These are phyloP conservation scores for Carex littledalei DNA, from an alignment of 176 grass and related monocot species.

Conservation along the genomic window DNA sequence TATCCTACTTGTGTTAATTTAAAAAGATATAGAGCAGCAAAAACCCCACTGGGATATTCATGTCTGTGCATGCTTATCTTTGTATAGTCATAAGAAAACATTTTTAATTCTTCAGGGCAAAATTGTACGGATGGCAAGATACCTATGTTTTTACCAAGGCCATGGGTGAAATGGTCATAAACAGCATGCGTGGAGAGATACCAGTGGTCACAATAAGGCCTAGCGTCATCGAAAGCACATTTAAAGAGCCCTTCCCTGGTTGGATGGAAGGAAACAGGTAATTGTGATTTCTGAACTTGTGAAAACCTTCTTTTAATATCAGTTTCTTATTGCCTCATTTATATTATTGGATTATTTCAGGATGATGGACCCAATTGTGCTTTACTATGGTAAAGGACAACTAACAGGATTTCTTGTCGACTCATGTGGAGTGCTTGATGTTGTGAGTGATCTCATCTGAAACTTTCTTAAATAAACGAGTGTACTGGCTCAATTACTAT, in stretches of 20 bases:
- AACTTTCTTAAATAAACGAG: not conserved
- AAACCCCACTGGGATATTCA: not conserved
- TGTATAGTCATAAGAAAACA: not conserved
- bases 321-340: not conserved
- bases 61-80: not conserved
- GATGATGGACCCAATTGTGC: slow-evolving; percentile 95
- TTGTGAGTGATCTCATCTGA: slow-evolving; percentile 40
- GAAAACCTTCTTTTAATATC: not conserved
- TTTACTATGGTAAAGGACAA: slow-evolving; percentile 93
- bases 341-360: slow-evolving; percentile 27
- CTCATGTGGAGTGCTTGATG: slow-evolving; percentile 62
- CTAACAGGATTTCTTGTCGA: slow-evolving; percentile 78
- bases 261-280: slow-evolving; percentile 99
- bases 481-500: not conserved
- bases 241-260: slow-evolving; percentile 79
- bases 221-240: slow-evolving; percentile 82
- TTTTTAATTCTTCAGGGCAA: slow-evolving; percentile 40
- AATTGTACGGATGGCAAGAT: slow-evolving; percentile 85
- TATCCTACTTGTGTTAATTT: not conserved
- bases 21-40: not conserved
- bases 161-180: slow-evolving; percentile 92
- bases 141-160: slow-evolving; percentile 93
- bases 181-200: slow-evolving; percentile 74
- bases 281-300: not conserved
- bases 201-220: slow-evolving; percentile 85